Percentiles rank a stretch among this genome's conserved stretches.
Conservation (phyloP, 768 basidiomycete species). For the Imleria badia region DNA sequence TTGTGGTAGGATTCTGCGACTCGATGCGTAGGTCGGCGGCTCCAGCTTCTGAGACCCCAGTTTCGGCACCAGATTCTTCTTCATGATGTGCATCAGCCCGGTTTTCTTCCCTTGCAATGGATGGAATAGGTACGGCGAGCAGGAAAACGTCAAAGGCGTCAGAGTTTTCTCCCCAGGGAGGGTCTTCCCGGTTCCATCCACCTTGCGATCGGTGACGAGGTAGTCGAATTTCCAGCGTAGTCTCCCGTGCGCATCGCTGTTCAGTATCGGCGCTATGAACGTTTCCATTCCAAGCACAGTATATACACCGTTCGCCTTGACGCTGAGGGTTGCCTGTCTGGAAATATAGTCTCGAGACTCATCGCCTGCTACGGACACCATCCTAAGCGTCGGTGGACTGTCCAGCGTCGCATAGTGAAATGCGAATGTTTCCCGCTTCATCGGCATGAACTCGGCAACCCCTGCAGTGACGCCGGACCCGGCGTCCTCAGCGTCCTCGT, state of each 20-base stretch:
- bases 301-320: constrained; percentile 76
- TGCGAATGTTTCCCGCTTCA: constrained; percentile 52
- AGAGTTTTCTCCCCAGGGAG: constrained; percentile 68
- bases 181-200: constrained; percentile 43
- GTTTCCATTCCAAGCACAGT: constrained; percentile 67
- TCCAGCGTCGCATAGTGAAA: constrained; percentile 77
- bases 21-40: constrained; percentile 34
- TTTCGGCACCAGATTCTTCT: constrained; percentile 68
- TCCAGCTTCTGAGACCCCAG: constrained; percentile 61
- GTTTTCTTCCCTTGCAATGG: constrained; percentile 65
- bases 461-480: constrained; percentile 40
- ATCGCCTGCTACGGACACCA: constrained; percentile 64
- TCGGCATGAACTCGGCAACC: constrained; percentile 66
- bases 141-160: constrained; percentile 73
- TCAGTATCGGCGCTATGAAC: constrained; percentile 17
- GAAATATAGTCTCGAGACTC: constrained; percentile 74
- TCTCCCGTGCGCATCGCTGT: constrained; percentile 30
- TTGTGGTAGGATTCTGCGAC: background rate
- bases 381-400: constrained; percentile 63
- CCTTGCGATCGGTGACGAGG: constrained; percentile 59
- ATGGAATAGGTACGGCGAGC: constrained; percentile 62
- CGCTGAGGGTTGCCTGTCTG: constrained; percentile 65
- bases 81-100: constrained; percentile 67
- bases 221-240: constrained; percentile 82
- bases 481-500: constrained; percentile 23